Percentiles rank a stretch among this genome's conserved stretches.
Conservation (phyloP, 2,329 filamentous ascomycete species). For the Cladosporium sp. region DNA sequence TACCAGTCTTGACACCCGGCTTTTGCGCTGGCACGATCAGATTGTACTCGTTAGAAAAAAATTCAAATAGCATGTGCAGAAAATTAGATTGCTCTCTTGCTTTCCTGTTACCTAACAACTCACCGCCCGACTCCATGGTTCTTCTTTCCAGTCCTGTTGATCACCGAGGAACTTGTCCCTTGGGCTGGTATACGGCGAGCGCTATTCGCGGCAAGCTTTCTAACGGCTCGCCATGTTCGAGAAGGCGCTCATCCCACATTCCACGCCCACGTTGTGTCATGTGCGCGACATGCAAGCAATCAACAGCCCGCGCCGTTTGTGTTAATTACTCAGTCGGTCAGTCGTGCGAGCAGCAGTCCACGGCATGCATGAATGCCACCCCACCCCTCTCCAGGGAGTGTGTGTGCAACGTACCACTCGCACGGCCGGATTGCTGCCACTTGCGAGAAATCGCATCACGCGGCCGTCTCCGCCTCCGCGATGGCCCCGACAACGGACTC, state of each 20-base stretch:
- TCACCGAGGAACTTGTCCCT: not conserved
- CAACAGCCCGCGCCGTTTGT: not conserved
- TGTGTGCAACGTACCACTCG: not conserved
- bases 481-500: not conserved
- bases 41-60: slow-evolving; percentile 3
- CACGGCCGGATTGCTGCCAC: not conserved
- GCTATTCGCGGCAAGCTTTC: not conserved
- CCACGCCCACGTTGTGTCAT: slow-evolving; percentile 17
- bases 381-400: not conserved
- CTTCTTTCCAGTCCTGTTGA: not conserved
- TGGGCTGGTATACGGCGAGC: no score
- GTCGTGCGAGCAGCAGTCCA: not conserved
- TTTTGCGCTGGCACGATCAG: slow-evolving; percentile 6
- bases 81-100: slow-evolving; percentile 10
- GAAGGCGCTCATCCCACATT: slow-evolving; percentile 11
- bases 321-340: not conserved
- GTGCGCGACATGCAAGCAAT: slow-evolving; percentile 4
- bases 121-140: not conserved
- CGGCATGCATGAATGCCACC: slow-evolving; percentile 4
- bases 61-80: not conserved
- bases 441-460: not conserved
- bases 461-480: not conserved
- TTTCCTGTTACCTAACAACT: not conserved
- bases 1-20: slow-evolving; percentile 1
- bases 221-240: not conserved